A percentile compares a stretch with the other conserved stretches of the same genome.
These are phyloP conservation scores for Penicillium paxilli DNA, from an alignment of 495 filamentous ascomycete genomes.

Conservation along the genomic window DNA sequence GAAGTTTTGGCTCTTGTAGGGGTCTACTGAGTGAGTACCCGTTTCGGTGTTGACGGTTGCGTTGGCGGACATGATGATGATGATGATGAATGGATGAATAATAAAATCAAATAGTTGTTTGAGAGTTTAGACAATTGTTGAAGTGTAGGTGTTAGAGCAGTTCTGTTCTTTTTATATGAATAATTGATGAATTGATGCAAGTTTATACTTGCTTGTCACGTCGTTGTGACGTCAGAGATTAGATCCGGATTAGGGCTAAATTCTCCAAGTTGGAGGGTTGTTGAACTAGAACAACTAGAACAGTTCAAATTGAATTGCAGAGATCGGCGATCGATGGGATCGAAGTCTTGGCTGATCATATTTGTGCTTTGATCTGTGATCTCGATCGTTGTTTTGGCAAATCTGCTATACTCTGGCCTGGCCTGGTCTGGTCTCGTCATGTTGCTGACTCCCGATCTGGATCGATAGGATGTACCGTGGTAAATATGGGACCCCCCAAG, in stretches of 20 bases:
- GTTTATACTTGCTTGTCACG: conserved; percentile 6
- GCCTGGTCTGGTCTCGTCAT: not conserved
- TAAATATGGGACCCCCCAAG: too few species aligned
- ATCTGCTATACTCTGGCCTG: not conserved
- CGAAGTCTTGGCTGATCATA: not conserved
- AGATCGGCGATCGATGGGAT: not conserved
- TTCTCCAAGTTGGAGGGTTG: too few species aligned
- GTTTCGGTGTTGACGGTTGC: conserved; percentile 59
- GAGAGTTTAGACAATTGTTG: not conserved
- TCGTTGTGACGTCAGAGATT: conserved; percentile 34
- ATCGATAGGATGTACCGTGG: too few species aligned
- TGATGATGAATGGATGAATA: not conserved
- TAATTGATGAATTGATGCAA: not conserved
- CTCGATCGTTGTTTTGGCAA: not conserved
- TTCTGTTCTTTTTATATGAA: not conserved
- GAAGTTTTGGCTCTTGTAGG: conserved; percentile 75
- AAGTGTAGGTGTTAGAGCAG: not conserved
- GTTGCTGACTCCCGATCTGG: not conserved
- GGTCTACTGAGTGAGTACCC: conserved; percentile 65
- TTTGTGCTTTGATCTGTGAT: not conserved
- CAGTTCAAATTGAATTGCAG: too few species aligned
- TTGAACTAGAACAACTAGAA: too few species aligned
- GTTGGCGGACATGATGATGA: conserved; percentile 28
- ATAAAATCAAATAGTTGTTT: not conserved
- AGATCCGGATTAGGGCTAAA: conserved; percentile 19